Conservation (phyloP, 2,329 filamentous ascomycete species). For the Biscogniauxia sp. region DNA sequence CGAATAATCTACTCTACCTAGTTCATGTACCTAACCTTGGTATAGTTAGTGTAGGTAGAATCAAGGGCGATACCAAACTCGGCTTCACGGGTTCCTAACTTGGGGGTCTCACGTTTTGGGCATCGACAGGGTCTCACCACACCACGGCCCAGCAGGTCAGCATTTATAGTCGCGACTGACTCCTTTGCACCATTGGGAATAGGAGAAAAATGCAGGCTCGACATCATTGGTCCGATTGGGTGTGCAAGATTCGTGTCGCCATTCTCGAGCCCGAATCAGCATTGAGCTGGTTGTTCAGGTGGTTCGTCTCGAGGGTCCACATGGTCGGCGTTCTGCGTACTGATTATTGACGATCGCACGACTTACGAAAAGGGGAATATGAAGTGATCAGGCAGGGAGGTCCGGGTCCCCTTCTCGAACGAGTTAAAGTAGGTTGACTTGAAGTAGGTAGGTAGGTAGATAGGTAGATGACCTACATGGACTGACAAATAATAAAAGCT, state of each 20-base stretch:
- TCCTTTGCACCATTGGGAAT: not conserved
- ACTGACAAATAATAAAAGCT: not conserved
- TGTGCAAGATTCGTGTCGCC: not conserved
- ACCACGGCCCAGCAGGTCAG: not conserved
- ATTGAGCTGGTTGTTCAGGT: not conserved
- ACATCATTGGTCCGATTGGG: not conserved
- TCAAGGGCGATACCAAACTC: not conserved
- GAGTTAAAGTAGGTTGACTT: not conserved
- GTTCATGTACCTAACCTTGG: too few species aligned
- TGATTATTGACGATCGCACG: not conserved
- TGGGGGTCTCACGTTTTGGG: not conserved
- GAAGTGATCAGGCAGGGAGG: not conserved
- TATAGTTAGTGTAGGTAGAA: not conserved
- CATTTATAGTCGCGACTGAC: not conserved
- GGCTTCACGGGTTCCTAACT: not conserved
- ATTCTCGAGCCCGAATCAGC: not conserved
- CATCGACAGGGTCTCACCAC: not conserved
- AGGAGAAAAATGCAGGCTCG: not conserved
- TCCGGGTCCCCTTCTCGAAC: too few species aligned
- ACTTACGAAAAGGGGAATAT: not conserved
- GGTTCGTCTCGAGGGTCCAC: not conserved
- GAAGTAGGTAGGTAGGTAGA: not conserved
- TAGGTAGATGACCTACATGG: too few species aligned
- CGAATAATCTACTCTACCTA: not conserved
- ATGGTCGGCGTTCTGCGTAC: not conserved